Conservation (phyloP, 768 basidiomycete genomes). For the Hortiboletus campestris region DNA sequence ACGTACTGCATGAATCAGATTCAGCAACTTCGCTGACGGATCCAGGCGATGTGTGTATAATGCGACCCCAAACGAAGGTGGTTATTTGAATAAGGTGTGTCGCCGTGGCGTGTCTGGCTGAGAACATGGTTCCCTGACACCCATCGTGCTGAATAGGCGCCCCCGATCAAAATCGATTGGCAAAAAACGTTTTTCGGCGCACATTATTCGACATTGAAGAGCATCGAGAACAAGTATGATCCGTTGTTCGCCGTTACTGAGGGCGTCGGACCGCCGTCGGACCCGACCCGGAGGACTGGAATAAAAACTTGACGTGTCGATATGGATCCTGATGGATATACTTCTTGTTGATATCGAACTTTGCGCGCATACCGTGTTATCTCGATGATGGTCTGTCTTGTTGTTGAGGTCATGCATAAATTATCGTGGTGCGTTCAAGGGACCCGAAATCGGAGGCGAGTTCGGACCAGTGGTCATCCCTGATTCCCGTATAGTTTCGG, state of each 20-base stretch:
- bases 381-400: neutral
- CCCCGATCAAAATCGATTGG: constrained; percentile 40
- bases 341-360: too few relatives aligned
- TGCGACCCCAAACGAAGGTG: constrained; percentile 33
- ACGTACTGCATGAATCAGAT: constrained; percentile 49
- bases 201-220: constrained; percentile 39
- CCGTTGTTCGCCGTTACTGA: constrained; percentile 46
- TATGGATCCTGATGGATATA: neutral
- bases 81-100: constrained; percentile 50
- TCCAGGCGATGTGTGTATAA: constrained; percentile 20
- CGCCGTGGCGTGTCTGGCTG: neutral
- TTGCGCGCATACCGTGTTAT: neutral
- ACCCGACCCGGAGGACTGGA: constrained; percentile 53
- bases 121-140: neutral
- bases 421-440: neutral
- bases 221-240: constrained; percentile 47
- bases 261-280: too few relatives aligned
- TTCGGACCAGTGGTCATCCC: neutral
- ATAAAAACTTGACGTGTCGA: constrained; percentile 27
- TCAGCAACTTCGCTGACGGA: too few relatives aligned
- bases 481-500: neutral
- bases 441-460: neutral
- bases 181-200: constrained; percentile 46
- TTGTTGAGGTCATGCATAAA: neutral
- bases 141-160: constrained; percentile 35